These are phyloP conservation scores for Sarocladiaceae sp. DNA, from an alignment of 2,329 filamentous ascomycete species.

Conservation along the genomic window DNA sequence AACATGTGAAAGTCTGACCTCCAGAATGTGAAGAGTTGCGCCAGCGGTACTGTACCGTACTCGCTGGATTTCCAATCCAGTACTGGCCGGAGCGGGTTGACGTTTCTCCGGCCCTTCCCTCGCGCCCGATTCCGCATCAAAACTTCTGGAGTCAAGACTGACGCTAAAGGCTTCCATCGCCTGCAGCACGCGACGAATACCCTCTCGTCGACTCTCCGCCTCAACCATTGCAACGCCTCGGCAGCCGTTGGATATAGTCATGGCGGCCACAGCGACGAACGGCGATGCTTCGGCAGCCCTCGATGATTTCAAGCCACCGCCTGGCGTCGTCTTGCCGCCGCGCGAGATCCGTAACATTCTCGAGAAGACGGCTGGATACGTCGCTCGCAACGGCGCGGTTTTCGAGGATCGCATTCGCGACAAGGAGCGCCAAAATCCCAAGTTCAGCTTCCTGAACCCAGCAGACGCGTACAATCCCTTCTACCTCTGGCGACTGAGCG, in stretches of 20 bases:
- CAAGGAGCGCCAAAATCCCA: constrained; percentile 78
- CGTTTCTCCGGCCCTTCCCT: neutral
- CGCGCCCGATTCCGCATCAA: constrained; percentile 4
- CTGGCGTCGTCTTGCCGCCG: constrained; percentile 81
- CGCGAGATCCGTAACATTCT: constrained; percentile 79
- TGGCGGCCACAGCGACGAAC: constrained; percentile 33
- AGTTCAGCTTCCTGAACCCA: constrained; percentile 79
- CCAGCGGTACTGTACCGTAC: too few relatives aligned
- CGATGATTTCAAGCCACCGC: constrained; percentile 69
- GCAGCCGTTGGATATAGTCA: constrained; percentile 15
- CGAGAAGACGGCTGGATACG: constrained; percentile 92
- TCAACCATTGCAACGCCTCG: neutral
- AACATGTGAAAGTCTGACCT: too few relatives aligned
- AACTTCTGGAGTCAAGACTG: constrained; percentile 9
- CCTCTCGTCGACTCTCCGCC: neutral
- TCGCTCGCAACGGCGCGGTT: constrained; percentile 59
- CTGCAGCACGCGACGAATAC: constrained; percentile 3
- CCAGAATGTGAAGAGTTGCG: too few relatives aligned
- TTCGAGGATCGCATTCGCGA: constrained; percentile 83
- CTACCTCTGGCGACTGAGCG: constrained; percentile 84
- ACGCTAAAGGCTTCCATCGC: neutral
- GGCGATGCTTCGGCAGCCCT: constrained; percentile 47
- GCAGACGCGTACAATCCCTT: constrained; percentile 81
- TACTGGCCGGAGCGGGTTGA: neutral
- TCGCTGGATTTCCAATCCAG: neutral